phyloP scores from a whole-genome alignment of 768 basidiomycete genomes.

The Agaricus subrufescens region DNA sequence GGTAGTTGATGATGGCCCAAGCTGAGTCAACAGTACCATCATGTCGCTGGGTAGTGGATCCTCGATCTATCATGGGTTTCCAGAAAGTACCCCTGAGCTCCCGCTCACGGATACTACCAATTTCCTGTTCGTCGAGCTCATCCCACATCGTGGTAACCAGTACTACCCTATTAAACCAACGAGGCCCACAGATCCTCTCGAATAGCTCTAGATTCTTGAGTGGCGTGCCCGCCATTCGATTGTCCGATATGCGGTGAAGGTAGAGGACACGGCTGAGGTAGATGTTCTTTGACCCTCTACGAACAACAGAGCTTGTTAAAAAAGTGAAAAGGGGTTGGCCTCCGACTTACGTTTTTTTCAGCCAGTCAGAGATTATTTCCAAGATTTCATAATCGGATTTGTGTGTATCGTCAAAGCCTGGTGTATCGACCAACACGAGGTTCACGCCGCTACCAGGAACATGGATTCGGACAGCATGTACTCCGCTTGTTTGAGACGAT shows the following conservation, averaged over 20 bases:
- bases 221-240: not conserved
- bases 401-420: slow-evolving; percentile 14
- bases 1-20: not conserved
- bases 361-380: slow-evolving; percentile 7
- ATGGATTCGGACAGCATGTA: not conserved
- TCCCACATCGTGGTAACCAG: slow-evolving; percentile 12
- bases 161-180: not conserved
- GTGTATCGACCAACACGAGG: slow-evolving; percentile 11
- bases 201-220: slow-evolving; percentile 6
- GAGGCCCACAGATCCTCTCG: slow-evolving; percentile 4
- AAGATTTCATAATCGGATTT: slow-evolving; percentile 7
- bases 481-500: slow-evolving; percentile 4
- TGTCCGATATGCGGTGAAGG: slow-evolving; percentile 7
- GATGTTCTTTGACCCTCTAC: not conserved
- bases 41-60: not conserved
- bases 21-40: not conserved
- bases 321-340: not conserved
- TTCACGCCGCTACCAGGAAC: not conserved
- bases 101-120: slow-evolving; percentile 7
- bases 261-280: slow-evolving; percentile 2
- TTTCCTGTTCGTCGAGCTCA: not conserved
- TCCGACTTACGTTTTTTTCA: slow-evolving; percentile 8
- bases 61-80: slow-evolving; percentile 11
- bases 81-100: slow-evolving; percentile 13
- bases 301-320: not conserved